phyloP scores from a whole-genome alignment of 2,329 filamentous ascomycete species.

The Colletotrichum horii region DNA sequence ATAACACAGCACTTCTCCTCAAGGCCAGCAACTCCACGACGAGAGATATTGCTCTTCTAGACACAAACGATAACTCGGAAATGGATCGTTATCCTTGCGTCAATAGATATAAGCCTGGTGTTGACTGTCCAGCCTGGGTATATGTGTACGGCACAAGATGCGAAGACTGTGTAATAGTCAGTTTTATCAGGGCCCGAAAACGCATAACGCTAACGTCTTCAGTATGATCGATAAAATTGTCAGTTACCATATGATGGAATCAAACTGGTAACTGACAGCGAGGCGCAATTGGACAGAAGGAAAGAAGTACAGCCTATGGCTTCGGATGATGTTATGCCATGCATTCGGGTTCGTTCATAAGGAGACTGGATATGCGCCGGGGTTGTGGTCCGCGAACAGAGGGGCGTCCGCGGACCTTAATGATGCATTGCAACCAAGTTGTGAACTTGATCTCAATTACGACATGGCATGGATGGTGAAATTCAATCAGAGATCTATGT shows the following conservation, averaged over 20 bases:
- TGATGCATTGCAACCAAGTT: no score
- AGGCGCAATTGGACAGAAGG: neutral
- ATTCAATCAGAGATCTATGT: fast-evolving
- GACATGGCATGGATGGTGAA: no score
- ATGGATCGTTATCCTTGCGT: neutral
- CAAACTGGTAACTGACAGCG: neutral
- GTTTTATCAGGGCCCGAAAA: neutral
- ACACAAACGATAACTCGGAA: neutral
- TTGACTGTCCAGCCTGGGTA: neutral
- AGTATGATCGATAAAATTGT: neutral
- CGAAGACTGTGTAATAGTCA: neutral
- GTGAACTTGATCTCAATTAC: no score
- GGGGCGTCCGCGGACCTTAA: no score
- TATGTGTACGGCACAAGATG: neutral
- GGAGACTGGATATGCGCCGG: no score
- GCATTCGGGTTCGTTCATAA: no score
- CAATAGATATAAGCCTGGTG: neutral
- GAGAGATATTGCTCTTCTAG: neutral
- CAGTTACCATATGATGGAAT: neutral
- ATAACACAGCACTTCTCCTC: neutral
- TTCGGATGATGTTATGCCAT: no score
- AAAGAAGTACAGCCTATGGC: neutral
- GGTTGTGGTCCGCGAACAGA: no score
- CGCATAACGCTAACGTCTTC: neutral
- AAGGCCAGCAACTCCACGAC: fast-evolving